Base-by-base conservation (phyloP, 73 alveolate genomes). In the Paramecium tetraurelia region DNA sequence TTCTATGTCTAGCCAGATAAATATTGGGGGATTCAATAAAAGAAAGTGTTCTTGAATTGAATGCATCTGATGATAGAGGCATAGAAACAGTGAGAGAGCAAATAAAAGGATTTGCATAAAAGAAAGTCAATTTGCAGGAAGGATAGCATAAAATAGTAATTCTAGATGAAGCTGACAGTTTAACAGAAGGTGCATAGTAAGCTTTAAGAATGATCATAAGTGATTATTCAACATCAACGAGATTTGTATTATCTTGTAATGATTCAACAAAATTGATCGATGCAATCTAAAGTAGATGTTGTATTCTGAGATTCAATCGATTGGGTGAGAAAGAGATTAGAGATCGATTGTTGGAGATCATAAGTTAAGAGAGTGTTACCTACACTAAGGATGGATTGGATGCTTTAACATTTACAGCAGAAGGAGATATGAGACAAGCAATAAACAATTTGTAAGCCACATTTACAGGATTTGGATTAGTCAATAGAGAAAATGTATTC, bases 341-440 rank as follows among this genome's bases (percentile, higher is more conserved):
- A 40, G 94, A 93, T 85, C 86, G 99, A 93, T 92, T 98, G 72
- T 59, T 71, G 50, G 93, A 92, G 59, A 83, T 92, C 4, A 85
- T 77, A 7, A 75, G 53, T 27, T 33, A 46, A 38, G 95, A 92
- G 35, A 53, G 50, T 36, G 92, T 92, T 3, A 76, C 86, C 21
- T 95, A 76, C 85, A 98, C 95, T 43, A 95, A 95, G 38, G 96
- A 92, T 21, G 99, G 99, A 7, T 48, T 98, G 43, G 98, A 98
- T 59, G 99, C 99, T 14, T 77, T 98, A 27, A 94, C 98, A 31
- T 98, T 97, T 92, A 96, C 99, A 11, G 98, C 98, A 5, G 99
- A 98, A 85, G 99, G 99, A n/a, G 99, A 99, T 93, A 99, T 99
- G 99, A 96, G 99, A 94, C 96, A 97, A 77, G 99, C 99, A 7